Evolutionary conservation across 129 eudicot genomes (phyloP), one percentile per base, ranked within the genome.

Genomic region (Escallonia rubra): DNA sequence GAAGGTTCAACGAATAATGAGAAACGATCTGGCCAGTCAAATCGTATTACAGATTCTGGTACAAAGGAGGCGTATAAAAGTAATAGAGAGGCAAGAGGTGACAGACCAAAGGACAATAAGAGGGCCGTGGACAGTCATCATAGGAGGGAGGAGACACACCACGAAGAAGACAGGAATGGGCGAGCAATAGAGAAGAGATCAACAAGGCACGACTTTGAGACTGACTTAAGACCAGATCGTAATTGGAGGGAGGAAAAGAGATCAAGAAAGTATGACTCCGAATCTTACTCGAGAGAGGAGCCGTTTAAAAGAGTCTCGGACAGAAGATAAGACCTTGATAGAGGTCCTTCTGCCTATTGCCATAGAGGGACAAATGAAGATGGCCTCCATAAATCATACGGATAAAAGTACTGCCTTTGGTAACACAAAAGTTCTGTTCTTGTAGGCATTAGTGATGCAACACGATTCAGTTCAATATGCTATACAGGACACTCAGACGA

Each of bases 201-300:
- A 3, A 69, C 67, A 43, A n/a, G 77, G 58, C 68, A 48, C 57
- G 73, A 66, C 10, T 11, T 43, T 41, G 82, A 42, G 47, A 39
- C 46, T 4, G 38, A 62, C 15, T 49, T 64, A 0, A 41, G 69
- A 44, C 68, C 61, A 53, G 78, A 73, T 34, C 48, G 47, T 46
- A 68, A 77, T 48, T 13, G 64, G 59, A 59, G 78, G 63, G 70
- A 65, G 13, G 80, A 69, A 10, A 74, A 71, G 52, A 62, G 76
- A 61, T 70, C 80, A 7, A 73, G 74, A 62, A 68, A 54, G 38
- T 40, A 60, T 41, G 86, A 77, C 11, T 56, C 71, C 13, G 79
- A 64, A 14, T 13, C 59, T 13, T 54, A 54, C 14, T 6, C 1
- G 5, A 54, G 16, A 54, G 59, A 54, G 14, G 59, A 54, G 23